Evolutionary conservation across 495 filamentous ascomycete species (phyloP).

Genomic region (Corynascus novoguineensis): DNA sequence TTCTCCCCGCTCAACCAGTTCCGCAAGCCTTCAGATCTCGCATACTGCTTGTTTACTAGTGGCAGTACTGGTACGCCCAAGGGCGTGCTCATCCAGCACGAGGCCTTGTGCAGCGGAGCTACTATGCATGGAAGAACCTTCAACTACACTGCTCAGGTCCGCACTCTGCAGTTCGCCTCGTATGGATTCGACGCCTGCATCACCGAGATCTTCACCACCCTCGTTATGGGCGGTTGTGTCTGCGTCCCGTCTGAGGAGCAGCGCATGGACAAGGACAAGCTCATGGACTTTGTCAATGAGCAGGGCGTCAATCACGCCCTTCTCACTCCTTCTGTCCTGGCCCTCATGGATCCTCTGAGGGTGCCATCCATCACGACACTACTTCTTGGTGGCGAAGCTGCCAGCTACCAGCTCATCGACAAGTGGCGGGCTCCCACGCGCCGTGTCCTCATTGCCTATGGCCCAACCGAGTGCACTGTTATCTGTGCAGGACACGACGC

Average conservation of each 20-base stretch:
- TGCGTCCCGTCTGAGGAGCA: conserved; percentile 8
- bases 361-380: conserved; percentile 1
- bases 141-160: not conserved
- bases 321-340: not conserved
- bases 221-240: conserved; percentile 6
- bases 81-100: conserved; percentile 4
- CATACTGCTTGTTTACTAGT: conserved; percentile 5
- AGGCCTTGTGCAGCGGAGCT: not conserved
- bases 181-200: conserved; percentile 8
- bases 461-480: conserved; percentile 9
- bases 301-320: not conserved
- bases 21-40: not conserved
- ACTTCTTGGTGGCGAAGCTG: conserved; percentile 4
- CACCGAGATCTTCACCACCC: conserved; percentile 6
- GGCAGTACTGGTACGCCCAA: conserved; percentile 10
- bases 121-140: not conserved
- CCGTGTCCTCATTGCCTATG: conserved; percentile 2
- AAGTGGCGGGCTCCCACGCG: not conserved
- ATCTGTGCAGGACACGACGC: conserved; percentile 1
- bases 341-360: not conserved
- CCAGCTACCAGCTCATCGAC: not conserved
- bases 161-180: conserved; percentile 7
- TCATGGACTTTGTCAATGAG: conserved; percentile 1
- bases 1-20: not conserved
- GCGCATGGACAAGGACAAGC: conserved; percentile 5